These are phyloP conservation scores for Epithele typhae DNA, from an alignment of 768 basidiomycete genomes.

Conservation along the genomic window DNA sequence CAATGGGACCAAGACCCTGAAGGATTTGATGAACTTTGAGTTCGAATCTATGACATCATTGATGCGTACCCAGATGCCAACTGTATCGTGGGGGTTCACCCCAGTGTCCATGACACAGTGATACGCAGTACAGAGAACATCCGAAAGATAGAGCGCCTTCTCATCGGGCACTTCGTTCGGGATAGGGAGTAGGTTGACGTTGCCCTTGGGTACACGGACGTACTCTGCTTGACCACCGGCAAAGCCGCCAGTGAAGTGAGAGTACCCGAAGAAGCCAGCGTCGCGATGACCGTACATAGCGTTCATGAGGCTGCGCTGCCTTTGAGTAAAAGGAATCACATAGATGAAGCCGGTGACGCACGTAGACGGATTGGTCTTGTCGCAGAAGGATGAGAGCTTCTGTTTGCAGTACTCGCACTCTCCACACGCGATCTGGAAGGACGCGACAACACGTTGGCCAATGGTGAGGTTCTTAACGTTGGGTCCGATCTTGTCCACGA, in stretches of 20 bases:
- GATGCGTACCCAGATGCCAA: slow-evolving; percentile 61
- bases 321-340: neutral
- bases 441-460: slow-evolving; percentile 74
- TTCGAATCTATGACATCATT: no score
- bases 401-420: slow-evolving; percentile 69
- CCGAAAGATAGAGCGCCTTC: slow-evolving; percentile 51
- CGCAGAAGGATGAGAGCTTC: slow-evolving; percentile 70
- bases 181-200: slow-evolving; percentile 67
- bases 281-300: slow-evolving; percentile 63
- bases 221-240: slow-evolving; percentile 77
- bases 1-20: slow-evolving; percentile 65
- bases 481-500: slow-evolving; percentile 61
- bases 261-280: slow-evolving; percentile 69
- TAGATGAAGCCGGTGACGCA: slow-evolving; percentile 23
- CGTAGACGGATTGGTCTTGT: slow-evolving; percentile 64
- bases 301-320: slow-evolving; percentile 40
- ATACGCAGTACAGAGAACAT: slow-evolving; percentile 69
- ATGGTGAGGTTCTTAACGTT: slow-evolving; percentile 53
- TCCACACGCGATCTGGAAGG: slow-evolving; percentile 77
- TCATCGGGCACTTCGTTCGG: slow-evolving; percentile 65
- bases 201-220: slow-evolving; percentile 65
- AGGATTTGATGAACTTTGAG: no score
- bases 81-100: slow-evolving; percentile 66
- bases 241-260: slow-evolving; percentile 71
- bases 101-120: slow-evolving; percentile 71